phyloP scores from a whole-genome alignment of 2,329 filamentous ascomycete species.

The Alternaria sp. region DNA sequence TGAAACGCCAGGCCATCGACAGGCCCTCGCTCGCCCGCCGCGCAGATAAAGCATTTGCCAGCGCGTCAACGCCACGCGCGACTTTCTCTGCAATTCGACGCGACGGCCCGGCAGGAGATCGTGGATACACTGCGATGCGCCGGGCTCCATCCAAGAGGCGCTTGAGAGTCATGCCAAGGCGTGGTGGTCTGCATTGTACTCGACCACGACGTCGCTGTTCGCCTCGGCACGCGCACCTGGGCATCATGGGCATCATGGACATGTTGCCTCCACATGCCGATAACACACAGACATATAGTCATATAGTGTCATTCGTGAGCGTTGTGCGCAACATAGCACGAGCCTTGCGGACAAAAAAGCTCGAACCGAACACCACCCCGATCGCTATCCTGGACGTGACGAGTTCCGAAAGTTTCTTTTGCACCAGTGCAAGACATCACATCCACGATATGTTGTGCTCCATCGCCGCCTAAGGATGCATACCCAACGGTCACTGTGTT shows the following conservation, averaged over 20 bases:
- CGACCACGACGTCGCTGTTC: slow-evolving; percentile 5
- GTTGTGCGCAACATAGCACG: slow-evolving; percentile 5
- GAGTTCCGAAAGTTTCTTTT: not conserved
- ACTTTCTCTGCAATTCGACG: slow-evolving; percentile 25
- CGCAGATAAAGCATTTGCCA: slow-evolving; percentile 20
- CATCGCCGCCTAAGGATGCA: slow-evolving; percentile 18
- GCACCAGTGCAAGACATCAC: not conserved
- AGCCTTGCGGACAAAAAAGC: slow-evolving; percentile 4
- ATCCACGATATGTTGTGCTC: slow-evolving; percentile 10
- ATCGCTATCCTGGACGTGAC: not conserved
- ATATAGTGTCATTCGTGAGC: not conserved
- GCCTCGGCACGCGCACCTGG: not conserved
- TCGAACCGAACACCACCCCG: not conserved
- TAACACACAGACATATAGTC: not conserved
- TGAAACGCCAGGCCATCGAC: slow-evolving; percentile 17
- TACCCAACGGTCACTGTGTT: slow-evolving; percentile 4
- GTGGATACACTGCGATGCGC: slow-evolving; percentile 23
- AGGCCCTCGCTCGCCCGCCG: slow-evolving; percentile 30
- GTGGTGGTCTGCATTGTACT: slow-evolving; percentile 3
- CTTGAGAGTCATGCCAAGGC: slow-evolving; percentile 8
- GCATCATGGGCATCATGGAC: not conserved
- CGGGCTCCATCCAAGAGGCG: slow-evolving; percentile 4
- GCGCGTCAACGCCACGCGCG: slow-evolving; percentile 38
- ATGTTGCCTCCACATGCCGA: not conserved
- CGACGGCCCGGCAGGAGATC: slow-evolving; percentile 35